Percentiles rank a stretch among this genome's conserved stretches.
Conservation (phyloP, 768 basidiomycete genomes). For the Lentinus tigrinus region DNA sequence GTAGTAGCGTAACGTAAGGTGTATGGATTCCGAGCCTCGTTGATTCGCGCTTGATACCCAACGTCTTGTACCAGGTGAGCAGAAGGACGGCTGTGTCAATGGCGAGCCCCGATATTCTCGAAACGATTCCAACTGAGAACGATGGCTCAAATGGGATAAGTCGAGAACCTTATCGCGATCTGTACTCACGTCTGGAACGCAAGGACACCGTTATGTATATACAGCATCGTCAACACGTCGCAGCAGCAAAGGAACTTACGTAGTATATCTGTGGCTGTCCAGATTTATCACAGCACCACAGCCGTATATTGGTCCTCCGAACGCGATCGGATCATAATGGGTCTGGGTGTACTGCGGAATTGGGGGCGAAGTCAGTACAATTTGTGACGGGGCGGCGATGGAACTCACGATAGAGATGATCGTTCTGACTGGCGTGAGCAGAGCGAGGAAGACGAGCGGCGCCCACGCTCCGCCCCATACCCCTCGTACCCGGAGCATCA, state of each 20-base stretch:
- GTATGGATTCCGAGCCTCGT: slow-evolving; percentile 8
- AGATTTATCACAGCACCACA: slow-evolving; percentile 12
- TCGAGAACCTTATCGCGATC: no score
- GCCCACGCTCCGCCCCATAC: slow-evolving; percentile 16
- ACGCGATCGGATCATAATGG: slow-evolving; percentile 19
- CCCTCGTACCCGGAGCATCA: slow-evolving; percentile 13
- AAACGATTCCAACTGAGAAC: slow-evolving; percentile 2
- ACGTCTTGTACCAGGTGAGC: slow-evolving; percentile 14
- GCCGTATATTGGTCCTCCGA: slow-evolving; percentile 20
- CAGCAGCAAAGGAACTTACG: not conserved
- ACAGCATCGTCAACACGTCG: no score
- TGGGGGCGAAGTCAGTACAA: no score
- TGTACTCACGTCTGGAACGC: not conserved
- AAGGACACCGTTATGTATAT: not conserved
- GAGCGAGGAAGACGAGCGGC: slow-evolving; percentile 6
- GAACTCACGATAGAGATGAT: slow-evolving; percentile 14
- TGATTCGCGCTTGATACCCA: slow-evolving; percentile 9
- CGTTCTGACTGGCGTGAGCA: slow-evolving; percentile 8
- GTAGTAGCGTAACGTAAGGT: slow-evolving; percentile 11
- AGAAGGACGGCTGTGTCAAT: slow-evolving; percentile 5
- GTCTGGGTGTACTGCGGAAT: slow-evolving; percentile 14
- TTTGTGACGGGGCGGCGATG: no score
- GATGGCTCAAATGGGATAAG: not conserved
- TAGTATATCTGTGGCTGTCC: not conserved
- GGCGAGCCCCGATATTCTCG: not conserved